Base-by-base conservation (phyloP, 2,329 filamentous ascomycete species). In the Nemania sp. region DNA sequence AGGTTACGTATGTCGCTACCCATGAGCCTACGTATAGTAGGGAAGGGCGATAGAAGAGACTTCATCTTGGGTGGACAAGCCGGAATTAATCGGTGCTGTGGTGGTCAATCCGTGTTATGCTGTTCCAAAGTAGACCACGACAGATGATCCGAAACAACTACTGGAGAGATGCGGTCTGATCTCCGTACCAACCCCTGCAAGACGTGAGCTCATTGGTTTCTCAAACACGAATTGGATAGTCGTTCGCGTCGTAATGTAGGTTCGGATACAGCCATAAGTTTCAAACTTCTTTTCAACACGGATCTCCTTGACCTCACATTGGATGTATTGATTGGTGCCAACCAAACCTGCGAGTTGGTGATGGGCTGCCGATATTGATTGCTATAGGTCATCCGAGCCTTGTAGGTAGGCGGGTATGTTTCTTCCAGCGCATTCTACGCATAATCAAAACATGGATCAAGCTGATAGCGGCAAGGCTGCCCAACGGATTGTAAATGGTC, bases 131-230 rank as follows among this genome's bases (percentile, higher is more conserved):
- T n/a, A n/a, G n/a, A n/a, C 56, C 48, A 42, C 55, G 49, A 53
- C 51, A 28, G 47, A 39, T 44, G 46, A 42, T 61, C 60, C 65
- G 64, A 66, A 66, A 66, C 64, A 52, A 14, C 63, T 61, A 52
- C 61, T 48, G 48, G 37, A 28, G 43, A 15, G 52, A 41, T 7
- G 11, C 5, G 5, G 33, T 61, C 59, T 55, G 49, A 62, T 61
- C 40, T 58, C 17, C 52, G 39, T 19, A 7, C 41, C 41, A 6
- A 43, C 39, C 43, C 54, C 43, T 57, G 54, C 14, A 43, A 19
- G 26, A 33, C 14, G 24, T 22, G 42, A 44, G 14, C 33, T 49
- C 42, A 24, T 44, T 39, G 30, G 46, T 15, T 15, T 43, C 50
- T 22, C 24, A 23, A 20, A 22, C 39, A 36, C 45, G 24, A 39